Evolutionary conservation across 176 grass and related monocot genomes (phyloP), one percentile per base, ranked within the genome.

Genomic region (Carex cristatella): DNA sequence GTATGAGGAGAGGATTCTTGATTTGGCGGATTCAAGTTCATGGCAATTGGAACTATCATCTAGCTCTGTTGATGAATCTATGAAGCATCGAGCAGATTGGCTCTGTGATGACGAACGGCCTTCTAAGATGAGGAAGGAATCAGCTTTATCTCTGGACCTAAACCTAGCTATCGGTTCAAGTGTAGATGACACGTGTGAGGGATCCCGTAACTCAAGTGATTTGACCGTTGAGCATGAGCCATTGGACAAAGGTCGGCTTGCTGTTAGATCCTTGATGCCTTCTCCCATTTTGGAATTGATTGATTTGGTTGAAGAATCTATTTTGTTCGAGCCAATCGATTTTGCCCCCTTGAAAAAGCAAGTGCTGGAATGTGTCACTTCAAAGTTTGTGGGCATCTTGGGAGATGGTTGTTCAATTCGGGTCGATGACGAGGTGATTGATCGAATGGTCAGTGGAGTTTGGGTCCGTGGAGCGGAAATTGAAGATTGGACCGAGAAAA

Each of bases 161-260:
- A 99, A 99, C 87, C 77, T 96, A 62, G 82, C 93, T 1, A 92
- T 94, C 4, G 91, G 93, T 16, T 53, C 3, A 3, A 61, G 81
- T 57, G 68, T 86, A 16, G 88, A 99, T 74, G 93, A 94, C 69
- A 87, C 87, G 7, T 86, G 76, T 1, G 97, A 99, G 69, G 87
- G 93, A 23, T 99, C 97, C 0, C 81, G 88, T 72, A 99, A 99
- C 62, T 94, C 91, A 33, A 99, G 97, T 23, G 97, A 99, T 67
- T 18, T 99, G 63, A 94, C 91, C 0, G 87, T 99, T 38, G 97
- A 99, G 66, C 97, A 91, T 70, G 96, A 94, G 44, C 87, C 79
- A 15, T 30, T 49, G n/a, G 96, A 98, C 32, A 98, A 90, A 89
- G 71, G 79, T 35, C 87, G 90, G 28, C 84, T 96, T 57, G 81